Evolutionary conservation across 345 rosid genomes (phyloP).

Genomic region (Hibiscus tridactylites): DNA sequence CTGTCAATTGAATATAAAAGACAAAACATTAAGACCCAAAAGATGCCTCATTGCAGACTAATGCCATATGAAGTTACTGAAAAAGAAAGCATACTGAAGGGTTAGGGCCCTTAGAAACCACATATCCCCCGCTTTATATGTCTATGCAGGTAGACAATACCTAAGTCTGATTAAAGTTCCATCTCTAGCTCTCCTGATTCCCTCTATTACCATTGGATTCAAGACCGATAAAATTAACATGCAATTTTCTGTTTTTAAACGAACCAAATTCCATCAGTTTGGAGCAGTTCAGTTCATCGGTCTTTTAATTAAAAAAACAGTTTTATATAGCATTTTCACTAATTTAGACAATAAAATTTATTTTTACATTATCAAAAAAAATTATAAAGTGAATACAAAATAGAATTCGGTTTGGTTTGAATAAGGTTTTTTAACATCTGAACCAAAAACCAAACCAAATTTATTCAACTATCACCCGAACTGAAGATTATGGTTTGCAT

Average conservation of each 20-base stretch:
- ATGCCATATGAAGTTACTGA: neutral
- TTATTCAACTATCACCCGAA: neutral
- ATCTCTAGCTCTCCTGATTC: neutral
- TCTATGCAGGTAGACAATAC: neutral
- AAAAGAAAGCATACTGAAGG: neutral
- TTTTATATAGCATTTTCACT: neutral
- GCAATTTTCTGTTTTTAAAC: no score
- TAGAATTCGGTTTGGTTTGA: neutral
- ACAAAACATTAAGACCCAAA: neutral
- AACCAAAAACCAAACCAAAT: neutral
- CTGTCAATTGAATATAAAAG: conserved; percentile 24
- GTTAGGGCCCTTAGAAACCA: neutral
- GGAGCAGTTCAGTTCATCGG: neutral
- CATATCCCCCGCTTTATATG: neutral
- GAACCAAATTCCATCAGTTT: no score
- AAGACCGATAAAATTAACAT: neutral
- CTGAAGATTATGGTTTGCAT: neutral
- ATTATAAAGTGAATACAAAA: no score
- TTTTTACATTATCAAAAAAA: no score
- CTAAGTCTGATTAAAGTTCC: neutral
- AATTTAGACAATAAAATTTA: neutral
- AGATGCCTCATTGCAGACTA: neutral
- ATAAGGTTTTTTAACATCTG: neutral
- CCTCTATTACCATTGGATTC: neutral
- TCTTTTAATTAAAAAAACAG: no score